phyloP scores from a whole-genome alignment of 179 eudicot genomes.

The Vitellaria paradoxa region DNA sequence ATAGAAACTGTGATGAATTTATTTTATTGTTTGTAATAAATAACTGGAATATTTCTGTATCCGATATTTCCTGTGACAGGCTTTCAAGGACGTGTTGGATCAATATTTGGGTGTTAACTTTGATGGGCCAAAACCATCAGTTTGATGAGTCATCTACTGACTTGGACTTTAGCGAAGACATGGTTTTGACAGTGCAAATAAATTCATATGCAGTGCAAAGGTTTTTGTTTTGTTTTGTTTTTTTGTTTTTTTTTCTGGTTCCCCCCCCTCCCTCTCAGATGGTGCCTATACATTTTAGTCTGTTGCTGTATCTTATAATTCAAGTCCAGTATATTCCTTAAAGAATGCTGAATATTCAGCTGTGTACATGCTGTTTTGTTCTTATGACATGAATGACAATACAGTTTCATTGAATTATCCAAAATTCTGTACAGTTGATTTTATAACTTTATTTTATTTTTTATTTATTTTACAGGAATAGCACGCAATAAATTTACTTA shows the following conservation, averaged over 20 bases:
- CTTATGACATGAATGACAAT: not conserved
- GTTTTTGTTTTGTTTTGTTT: not conserved
- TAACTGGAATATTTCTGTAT: slow-evolving; percentile 1
- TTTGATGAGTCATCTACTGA: slow-evolving; percentile 32
- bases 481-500: not conserved
- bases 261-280: not conserved
- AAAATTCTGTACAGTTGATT: not conserved
- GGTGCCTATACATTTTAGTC: slow-evolving; percentile 3
- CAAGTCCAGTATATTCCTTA: not conserved
- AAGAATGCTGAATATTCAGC: slow-evolving; percentile 15
- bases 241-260: too few relatives aligned
- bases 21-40: not conserved
- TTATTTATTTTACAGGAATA: not conserved
- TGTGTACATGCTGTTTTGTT: not conserved
- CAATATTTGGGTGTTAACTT: slow-evolving; percentile 53
- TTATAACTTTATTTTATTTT: not conserved
- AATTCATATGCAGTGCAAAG: slow-evolving; percentile 1
- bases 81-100: slow-evolving; percentile 70
- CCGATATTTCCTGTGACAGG: slow-evolving; percentile 42
- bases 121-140: slow-evolving; percentile 32
- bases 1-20: not conserved
- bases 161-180: slow-evolving; percentile 14
- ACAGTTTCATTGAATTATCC: not conserved
- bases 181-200: slow-evolving; percentile 10
- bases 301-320: slow-evolving; percentile 1